A percentile compares a stretch with the other conserved stretches of the same genome.
phyloP scores from a whole-genome alignment of 805 yeast genomes.

The Candida endomychidarum region DNA sequence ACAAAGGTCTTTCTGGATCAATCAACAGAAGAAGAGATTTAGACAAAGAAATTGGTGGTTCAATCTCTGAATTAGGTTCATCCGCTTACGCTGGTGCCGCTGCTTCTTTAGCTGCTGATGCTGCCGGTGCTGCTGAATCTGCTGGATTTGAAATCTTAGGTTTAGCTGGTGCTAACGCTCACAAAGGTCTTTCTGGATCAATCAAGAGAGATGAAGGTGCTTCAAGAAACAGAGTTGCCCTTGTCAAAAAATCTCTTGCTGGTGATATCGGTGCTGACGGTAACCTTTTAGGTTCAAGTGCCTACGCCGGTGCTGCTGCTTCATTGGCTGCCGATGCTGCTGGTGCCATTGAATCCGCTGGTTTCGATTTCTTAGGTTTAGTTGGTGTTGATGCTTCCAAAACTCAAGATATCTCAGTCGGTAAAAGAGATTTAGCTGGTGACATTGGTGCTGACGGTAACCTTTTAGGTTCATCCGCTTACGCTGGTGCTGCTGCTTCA shows the following conservation, averaged over 20 bases:
- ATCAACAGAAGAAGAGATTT: conserved; percentile 9
- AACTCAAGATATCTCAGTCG: conserved; percentile 6
- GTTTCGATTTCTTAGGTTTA: conserved; percentile 17
- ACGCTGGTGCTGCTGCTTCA: conserved; percentile 11
- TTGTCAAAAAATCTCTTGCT: conserved; percentile 8
- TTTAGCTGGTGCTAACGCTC: conserved; percentile 9
- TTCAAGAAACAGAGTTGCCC: no score
- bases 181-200: background rate
- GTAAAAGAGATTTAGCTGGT: conserved; percentile 9
- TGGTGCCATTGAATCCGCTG: conserved; percentile 15
- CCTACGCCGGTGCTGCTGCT: conserved; percentile 12
- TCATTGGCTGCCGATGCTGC: conserved; percentile 8
- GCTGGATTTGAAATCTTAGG: conserved; percentile 14
- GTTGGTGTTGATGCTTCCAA: background rate
- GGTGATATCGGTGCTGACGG: background rate
- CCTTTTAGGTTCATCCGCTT: conserved; percentile 6
- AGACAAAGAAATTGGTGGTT: background rate
- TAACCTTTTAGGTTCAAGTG: conserved; percentile 1
- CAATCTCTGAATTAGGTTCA: background rate
- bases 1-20: conserved; percentile 1
- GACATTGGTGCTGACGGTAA: background rate
- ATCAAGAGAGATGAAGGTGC: conserved; percentile 11
- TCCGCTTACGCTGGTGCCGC: conserved; percentile 14
- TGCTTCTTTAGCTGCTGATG: conserved; percentile 9
- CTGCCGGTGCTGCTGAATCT: conserved; percentile 12